Evolutionary conservation across 331 rosid genomes (phyloP).

Genomic region (Cydonia oblonga): DNA sequence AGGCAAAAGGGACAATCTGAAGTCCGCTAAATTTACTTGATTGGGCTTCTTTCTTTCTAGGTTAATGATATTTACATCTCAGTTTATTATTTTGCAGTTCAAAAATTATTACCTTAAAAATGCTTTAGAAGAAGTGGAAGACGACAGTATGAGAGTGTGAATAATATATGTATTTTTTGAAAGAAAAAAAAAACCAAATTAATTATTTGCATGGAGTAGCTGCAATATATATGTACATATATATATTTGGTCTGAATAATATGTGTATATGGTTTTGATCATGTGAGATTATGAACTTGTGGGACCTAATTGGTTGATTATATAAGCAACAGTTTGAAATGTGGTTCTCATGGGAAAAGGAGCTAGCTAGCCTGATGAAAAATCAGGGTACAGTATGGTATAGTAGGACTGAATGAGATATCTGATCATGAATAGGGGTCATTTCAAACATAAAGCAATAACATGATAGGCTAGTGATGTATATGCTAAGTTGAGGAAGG

Average conservation of each 20-base stretch:
- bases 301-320: not conserved
- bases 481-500: slow-evolving; percentile 19
- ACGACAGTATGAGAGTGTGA: not conserved
- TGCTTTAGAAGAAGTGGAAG: not conserved
- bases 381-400: not conserved
- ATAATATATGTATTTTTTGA: not conserved
- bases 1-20: slow-evolving; percentile 7
- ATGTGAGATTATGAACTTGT: not conserved
- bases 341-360: not conserved
- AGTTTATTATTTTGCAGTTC: not conserved
- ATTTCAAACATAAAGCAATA: slow-evolving; percentile 21
- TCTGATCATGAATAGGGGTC: not conserved
- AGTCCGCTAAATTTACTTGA: not conserved
- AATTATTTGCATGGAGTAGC: not conserved
- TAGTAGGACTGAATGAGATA: not conserved
- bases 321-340: not conserved
- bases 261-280: not conserved
- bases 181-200: no score
- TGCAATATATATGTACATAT: not conserved
- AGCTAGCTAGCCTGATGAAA: not conserved
- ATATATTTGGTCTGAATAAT: not conserved
- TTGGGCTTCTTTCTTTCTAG: not conserved
- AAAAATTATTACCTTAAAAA: not conserved
- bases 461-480: slow-evolving; percentile 10
- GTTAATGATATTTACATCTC: not conserved